Conservation (phyloP, 169 alveolate species). For the Plasmodium gonderi region DNA sequence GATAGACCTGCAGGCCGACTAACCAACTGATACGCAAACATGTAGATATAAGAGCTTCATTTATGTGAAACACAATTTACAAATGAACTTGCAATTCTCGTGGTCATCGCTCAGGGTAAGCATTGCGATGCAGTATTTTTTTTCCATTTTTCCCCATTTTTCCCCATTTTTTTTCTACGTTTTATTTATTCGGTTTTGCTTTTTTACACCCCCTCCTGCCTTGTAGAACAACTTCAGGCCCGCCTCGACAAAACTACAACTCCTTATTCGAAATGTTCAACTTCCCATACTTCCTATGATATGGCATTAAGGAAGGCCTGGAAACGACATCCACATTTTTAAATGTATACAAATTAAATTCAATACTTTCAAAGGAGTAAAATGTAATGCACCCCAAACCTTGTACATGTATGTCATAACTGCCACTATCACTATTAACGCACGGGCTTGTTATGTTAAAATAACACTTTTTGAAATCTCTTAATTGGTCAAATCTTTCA, state of each 20-base stretch:
- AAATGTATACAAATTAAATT: slow-evolving; percentile 58
- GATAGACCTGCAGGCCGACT: no score
- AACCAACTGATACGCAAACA: no score
- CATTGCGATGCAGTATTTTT: not conserved
- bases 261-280: slow-evolving; percentile 4
- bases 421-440: slow-evolving; percentile 20
- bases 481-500: slow-evolving; percentile 50
- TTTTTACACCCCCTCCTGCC: no score
- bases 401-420: slow-evolving; percentile 70
- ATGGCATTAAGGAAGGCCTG: slow-evolving; percentile 55
- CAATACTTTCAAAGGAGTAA: slow-evolving; percentile 63
- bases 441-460: slow-evolving; percentile 41
- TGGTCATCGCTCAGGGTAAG: no score
- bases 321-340: slow-evolving; percentile 65
- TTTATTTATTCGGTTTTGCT: no score
- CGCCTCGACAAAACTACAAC: not conserved
- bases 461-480: slow-evolving; percentile 37
- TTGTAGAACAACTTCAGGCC: no score
- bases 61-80: no score
- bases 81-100: no score
- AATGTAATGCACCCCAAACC: slow-evolving; percentile 74
- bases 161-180: not conserved
- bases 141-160: not conserved
- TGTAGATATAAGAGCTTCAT: no score
- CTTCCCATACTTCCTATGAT: slow-evolving; percentile 57